Conservation (phyloP, 805 yeast species). For the Wickerhamiella occidentalis region DNA sequence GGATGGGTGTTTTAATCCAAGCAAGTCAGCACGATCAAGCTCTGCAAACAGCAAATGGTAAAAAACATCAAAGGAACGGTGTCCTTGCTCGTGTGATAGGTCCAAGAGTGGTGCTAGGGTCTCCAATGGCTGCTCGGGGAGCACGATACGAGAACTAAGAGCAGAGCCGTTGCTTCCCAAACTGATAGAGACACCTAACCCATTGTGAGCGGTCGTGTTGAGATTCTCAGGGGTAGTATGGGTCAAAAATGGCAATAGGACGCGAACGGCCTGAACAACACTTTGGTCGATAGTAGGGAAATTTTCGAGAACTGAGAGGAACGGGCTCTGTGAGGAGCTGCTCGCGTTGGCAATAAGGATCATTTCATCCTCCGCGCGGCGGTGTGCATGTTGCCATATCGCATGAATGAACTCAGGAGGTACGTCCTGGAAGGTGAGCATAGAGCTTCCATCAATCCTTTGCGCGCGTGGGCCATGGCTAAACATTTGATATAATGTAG, state of each 20-base stretch:
- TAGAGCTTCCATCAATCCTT: conserved; percentile 26
- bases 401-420: conserved; percentile 27
- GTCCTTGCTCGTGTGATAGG: conserved; percentile 20
- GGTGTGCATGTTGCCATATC: conserved; percentile 32
- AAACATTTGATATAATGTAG: conserved; percentile 27
- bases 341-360: conserved; percentile 27
- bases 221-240: conserved; percentile 29
- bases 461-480: conserved; percentile 15
- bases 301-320: conserved; percentile 23
- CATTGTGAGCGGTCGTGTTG: conserved; percentile 27
- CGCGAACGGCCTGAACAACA: conserved; percentile 28
- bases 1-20: conserved; percentile 25
- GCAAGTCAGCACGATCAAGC: conserved; percentile 22
- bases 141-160: conserved; percentile 24
- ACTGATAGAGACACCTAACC: conserved; percentile 25
- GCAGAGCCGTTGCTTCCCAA: conserved; percentile 26
- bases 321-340: conserved; percentile 25
- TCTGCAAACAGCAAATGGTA: conserved; percentile 29
- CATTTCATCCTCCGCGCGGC: conserved; percentile 32
- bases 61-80: conserved; percentile 29
- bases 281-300: conserved; percentile 29
- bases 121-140: conserved; percentile 25
- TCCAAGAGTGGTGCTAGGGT: conserved; percentile 26
- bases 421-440: conserved; percentile 24
- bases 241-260: conserved; percentile 30